Base-by-base conservation (phyloP, 2,329 filamentous ascomycete genomes). In the Aspergillus phoenicis region DNA sequence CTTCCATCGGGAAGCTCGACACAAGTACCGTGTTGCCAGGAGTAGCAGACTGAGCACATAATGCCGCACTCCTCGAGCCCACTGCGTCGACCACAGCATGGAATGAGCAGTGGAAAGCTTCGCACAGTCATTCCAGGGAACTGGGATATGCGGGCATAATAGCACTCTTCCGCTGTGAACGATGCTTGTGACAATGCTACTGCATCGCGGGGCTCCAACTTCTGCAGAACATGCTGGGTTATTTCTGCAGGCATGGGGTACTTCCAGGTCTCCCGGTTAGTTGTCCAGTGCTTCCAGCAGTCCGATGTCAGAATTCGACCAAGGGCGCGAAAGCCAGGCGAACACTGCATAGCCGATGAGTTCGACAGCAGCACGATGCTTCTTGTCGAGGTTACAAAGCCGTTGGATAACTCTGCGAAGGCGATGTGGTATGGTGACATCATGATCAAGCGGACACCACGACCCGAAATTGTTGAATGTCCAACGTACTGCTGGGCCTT, bases 181-280 rank as follows among this genome's bases (percentile, higher is more conserved):
- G 67, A 72, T 55, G 67, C 64, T 53, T 69, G 62, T 13, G 64
- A 53, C 57, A 74, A 62, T 58, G 68, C 43, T 22, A 70, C 58
- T 6, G 58, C 39, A 60, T 71, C 69, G 63, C 61, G 38, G 22
- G 67, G 57, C 10, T 63, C 58, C 49, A 65, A 10, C 49, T 53
- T 15, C 57, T 60, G 55, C 17, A 71, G 24, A 11, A 70, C 61
- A 39, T 48, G 58, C 1, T 60, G 49, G 26, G 67, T 3, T 13
- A 68, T 59, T 52, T 68, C 65, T 0, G 57, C 43, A 6, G 66
- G 62, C 6, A 70, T 3, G 22, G 24, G 24, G 15, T 43, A 1
- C 5, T 45, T 6, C 59, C 62, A 66, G 10, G 38, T 60, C 53
- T 73, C 70, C 43, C 58, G 66, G 41, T 20, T 20, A 2, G 17